phyloP scores from a whole-genome alignment of 2,329 filamentous ascomycete genomes.

The Bipolaris oryzae region DNA sequence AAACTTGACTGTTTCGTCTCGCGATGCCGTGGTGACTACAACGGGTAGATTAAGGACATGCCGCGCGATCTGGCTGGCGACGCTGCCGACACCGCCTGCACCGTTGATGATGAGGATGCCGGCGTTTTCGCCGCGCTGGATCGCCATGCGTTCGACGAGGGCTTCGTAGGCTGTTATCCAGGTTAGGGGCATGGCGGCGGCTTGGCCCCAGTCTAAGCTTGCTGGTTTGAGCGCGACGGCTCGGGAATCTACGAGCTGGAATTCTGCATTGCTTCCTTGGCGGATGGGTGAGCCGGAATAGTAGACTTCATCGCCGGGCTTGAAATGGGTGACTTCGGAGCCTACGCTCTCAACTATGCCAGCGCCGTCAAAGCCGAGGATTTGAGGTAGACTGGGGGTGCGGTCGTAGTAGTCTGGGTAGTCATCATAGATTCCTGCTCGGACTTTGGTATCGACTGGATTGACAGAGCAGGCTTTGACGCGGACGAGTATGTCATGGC shows the following conservation, averaged over 20 bases:
- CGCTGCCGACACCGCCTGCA: conserved; percentile 11
- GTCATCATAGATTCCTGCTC: conserved; percentile 12
- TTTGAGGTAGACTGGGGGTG: conserved; percentile 6
- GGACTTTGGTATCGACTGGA: conserved; percentile 12
- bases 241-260: conserved; percentile 9
- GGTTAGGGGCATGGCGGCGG: conserved; percentile 13
- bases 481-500: conserved; percentile 9
- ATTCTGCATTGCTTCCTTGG: conserved; percentile 13
- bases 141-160: conserved; percentile 8
- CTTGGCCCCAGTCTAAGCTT: conserved; percentile 10
- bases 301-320: conserved; percentile 8
- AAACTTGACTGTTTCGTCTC: conserved; percentile 12
- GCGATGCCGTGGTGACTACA: conserved; percentile 11
- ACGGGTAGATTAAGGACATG: conserved; percentile 9
- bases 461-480: conserved; percentile 10
- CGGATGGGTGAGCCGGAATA: conserved; percentile 12
- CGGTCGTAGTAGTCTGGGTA: conserved; percentile 14
- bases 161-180: conserved; percentile 16
- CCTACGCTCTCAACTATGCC: conserved; percentile 8
- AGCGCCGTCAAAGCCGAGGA: conserved; percentile 13
- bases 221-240: conserved; percentile 11
- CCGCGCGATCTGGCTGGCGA: conserved; percentile 12
- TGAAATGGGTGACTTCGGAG: not conserved
- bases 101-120: conserved; percentile 13
- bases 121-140: not conserved